Base-by-base conservation (phyloP, 2,329 filamentous ascomycete genomes). In the Aspergillus sojae region DNA sequence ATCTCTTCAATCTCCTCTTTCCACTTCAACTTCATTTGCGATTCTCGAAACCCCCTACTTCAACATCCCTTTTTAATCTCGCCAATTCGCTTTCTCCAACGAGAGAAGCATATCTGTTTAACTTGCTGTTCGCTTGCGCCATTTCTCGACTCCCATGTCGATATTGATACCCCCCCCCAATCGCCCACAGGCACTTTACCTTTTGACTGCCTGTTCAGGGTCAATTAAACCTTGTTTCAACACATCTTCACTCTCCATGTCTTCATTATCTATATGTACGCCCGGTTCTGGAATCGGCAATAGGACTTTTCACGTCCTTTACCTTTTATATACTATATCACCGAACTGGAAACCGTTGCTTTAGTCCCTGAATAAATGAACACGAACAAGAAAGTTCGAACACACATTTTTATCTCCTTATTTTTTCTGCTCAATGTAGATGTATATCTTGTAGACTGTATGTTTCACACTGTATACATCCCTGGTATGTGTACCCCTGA, bases 271-370 rank as follows among this genome's bases (percentile, higher is more conserved):
- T 36, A 45, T 39, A 26, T 59, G 46, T 58, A 54, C 54, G 48
- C 48, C 56, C n/a, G 61, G 57, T 62, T 58, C 61, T 45, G 61
- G 61, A 62, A 62, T 58, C 61, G 61, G 61, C 61, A 28, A 48
- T 21, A 23, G 30, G 56, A 28, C 32, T 43, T 57, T 23, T 16
- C 14, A 30, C 30, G n/a, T 11, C n/a, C 23, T 14, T 28, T 10
- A 21, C 45, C 34, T 53, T 16, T 41, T 30, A 45, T 43, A 45
- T 55, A 56, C 19, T 26, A 41, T n/a, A 19, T 28, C 53, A 52
- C 50, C 16, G 32, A 39, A n/a, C 28, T 53, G 45, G 30, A 57
- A 36, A 32, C 46, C 4, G 4, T 10, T 14, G 4, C 4, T 62
- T 34, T 16, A 57, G 28, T 41, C 26, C 21, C 26, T 52, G 21